Evolutionary conservation across 345 rosid species (phyloP), one percentile per base, ranked within the genome.

Genomic region (Salix viminalis): DNA sequence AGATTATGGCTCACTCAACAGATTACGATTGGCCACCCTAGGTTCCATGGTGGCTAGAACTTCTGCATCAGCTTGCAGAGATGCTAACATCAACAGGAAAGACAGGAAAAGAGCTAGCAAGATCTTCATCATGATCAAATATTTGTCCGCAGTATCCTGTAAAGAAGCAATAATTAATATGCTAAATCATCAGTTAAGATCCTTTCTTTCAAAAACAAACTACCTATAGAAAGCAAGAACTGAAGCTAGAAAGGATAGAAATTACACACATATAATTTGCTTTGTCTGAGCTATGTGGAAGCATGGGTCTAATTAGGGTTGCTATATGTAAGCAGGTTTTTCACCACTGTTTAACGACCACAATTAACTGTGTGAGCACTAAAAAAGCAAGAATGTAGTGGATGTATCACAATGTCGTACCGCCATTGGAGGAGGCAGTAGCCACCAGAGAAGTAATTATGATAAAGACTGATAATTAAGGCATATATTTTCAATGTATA

Each of bases 121-220:
- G 65, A 68, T 23, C 72, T 75, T 75, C 78, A 75, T 75, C 18
- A 6, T 34, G 36, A 30, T 41, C 23, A 28, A 52, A 50, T 26
- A 68, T 30, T 44, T 24, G 19, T 26, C 30, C 6, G 54, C 34
- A 42, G 26, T 14, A 69, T 15, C 56, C 72, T 26, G 58, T 6
- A 26, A 46, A 69, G 11, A 44, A 69, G 10, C 26, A 42, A 4
- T 69, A 7, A 41, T 41, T 12, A 50, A 23, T 26, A 39, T 52
- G 58, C 21, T 52, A 52, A 52, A 19, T 7, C 7, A 52, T 52
- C 19, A 19, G 58, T 52, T 52, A 52, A 52, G 58, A 52, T 42
- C 14, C 46, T 42, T 11, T 42, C 46, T 42, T 18, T 18, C 58
- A 52, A 19, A 52, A 52, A 52, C 23, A 52, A 52, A 19, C 58